Evolutionary conservation across 768 basidiomycete species (phyloP).

Genomic region (Termitomyces sp.): DNA sequence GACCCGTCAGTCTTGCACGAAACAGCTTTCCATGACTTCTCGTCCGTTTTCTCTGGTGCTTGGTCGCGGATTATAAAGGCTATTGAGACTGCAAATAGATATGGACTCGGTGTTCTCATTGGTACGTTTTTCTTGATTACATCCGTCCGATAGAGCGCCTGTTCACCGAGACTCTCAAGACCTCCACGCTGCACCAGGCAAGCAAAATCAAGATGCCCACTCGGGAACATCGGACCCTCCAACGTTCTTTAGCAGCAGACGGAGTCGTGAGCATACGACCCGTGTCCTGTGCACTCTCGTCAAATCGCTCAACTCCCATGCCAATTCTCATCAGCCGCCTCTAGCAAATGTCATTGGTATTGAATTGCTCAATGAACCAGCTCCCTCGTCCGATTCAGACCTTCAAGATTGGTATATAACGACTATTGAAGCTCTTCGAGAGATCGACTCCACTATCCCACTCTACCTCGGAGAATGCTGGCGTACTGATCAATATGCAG

Average conservation of each 20-base stretch:
- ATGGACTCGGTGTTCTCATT: slow-evolving; percentile 71
- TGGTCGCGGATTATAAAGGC: slow-evolving; percentile 63
- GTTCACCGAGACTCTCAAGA: slow-evolving; percentile 32
- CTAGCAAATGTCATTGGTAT: slow-evolving; percentile 56
- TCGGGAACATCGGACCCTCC: slow-evolving; percentile 55
- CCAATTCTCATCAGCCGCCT: slow-evolving; percentile 28
- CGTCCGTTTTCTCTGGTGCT: slow-evolving; percentile 54
- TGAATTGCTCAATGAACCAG: slow-evolving; percentile 58
- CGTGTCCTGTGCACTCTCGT: slow-evolving; percentile 45
- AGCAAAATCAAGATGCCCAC: slow-evolving; percentile 69
- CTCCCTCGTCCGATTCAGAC: slow-evolving; percentile 42
- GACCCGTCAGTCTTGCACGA: slow-evolving; percentile 55
- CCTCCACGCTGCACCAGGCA: slow-evolving; percentile 72
- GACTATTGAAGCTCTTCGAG: slow-evolving; percentile 50
- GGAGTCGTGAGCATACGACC: slow-evolving; percentile 44
- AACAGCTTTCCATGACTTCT: slow-evolving; percentile 61
- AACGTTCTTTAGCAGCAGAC: slow-evolving; percentile 43
- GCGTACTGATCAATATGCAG: slow-evolving; percentile 62
- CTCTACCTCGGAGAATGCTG: slow-evolving; percentile 77
- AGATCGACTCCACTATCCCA: slow-evolving; percentile 53
- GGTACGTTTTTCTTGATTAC: slow-evolving; percentile 34
- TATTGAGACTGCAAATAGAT: slow-evolving; percentile 50
- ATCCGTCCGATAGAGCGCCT: too few species aligned
- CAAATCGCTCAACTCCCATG: slow-evolving; percentile 21
- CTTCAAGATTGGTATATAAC: slow-evolving; percentile 63